Conservation (phyloP, 768 basidiomycete genomes). For the Royoungia palumana region DNA sequence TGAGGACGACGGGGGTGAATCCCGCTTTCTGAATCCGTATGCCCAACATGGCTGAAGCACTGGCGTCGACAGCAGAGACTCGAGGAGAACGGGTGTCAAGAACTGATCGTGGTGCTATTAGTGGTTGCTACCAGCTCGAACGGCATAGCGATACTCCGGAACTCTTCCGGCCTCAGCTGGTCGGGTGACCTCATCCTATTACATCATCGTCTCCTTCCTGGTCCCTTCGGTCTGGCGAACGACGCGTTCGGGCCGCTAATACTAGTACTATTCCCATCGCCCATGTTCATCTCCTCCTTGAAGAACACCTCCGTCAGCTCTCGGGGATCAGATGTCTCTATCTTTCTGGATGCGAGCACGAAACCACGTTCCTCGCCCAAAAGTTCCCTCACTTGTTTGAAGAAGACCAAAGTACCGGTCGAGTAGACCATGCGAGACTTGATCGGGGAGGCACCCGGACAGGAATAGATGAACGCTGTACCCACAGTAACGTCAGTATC, state of each 20-base stretch:
- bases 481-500: constrained; percentile 4
- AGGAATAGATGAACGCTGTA: constrained; percentile 90
- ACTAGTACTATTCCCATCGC: constrained; percentile 7
- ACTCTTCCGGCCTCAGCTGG: constrained; percentile 18
- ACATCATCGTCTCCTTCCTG: constrained; percentile 48
- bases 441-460: constrained; percentile 76
- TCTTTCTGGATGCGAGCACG: constrained; percentile 51
- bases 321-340: constrained; percentile 78
- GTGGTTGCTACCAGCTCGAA: no score
- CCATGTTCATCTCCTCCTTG: constrained; percentile 50
- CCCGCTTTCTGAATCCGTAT: constrained; percentile 12
- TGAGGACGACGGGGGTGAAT: constrained; percentile 16
- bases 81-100: not conserved
- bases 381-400: constrained; percentile 52
- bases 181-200: not conserved
- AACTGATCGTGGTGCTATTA: not conserved
- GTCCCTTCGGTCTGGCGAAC: constrained; percentile 72
- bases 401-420: constrained; percentile 57
- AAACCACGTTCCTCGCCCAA: constrained; percentile 43
- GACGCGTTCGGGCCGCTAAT: constrained; percentile 33
- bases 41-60: constrained; percentile 21
- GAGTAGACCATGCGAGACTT: constrained; percentile 91
- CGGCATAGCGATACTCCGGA: constrained; percentile 14
- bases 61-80: not conserved
- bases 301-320: constrained; percentile 70